Conservation (phyloP, 1,284 basidiomycete genomes). For the Apiotrichum domesticum region DNA sequence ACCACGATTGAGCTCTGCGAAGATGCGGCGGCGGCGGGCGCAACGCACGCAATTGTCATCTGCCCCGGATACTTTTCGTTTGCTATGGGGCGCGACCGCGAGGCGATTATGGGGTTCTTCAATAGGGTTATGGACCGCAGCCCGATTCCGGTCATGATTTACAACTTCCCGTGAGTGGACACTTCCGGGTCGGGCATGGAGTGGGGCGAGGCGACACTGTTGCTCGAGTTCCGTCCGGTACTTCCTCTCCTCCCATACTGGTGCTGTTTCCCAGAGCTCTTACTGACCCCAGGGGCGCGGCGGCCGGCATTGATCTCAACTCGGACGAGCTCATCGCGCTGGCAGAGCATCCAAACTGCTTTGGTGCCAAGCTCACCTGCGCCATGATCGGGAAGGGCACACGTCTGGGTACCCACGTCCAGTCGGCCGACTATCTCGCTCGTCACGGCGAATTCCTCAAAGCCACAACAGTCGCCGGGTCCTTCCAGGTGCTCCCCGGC, state of each 20-base stretch:
- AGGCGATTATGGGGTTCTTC: conserved; percentile 49
- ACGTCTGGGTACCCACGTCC: conserved; percentile 57
- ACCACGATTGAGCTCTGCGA: conserved; percentile 73
- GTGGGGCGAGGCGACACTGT: too few species aligned
- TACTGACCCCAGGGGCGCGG: conserved; percentile 45
- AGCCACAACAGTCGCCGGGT: conserved; percentile 26
- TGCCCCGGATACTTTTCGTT: conserved; percentile 50
- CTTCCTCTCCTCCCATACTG: too few species aligned
- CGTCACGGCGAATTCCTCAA: conserved; percentile 26
- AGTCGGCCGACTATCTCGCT: conserved; percentile 35
- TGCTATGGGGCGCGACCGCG: conserved; percentile 47
- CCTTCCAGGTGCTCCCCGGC: conserved; percentile 45
- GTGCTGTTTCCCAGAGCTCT: too few species aligned
- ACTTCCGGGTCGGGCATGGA: too few species aligned
- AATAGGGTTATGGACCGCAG: conserved; percentile 69
- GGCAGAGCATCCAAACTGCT: conserved; percentile 75
- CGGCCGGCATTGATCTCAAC: conserved; percentile 78
- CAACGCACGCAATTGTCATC: conserved; percentile 56
- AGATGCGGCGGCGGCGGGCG: conserved; percentile 74
- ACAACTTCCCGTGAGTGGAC: conserved; percentile 71
- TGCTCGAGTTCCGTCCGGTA: too few species aligned
- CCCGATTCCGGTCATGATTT: conserved; percentile 79
- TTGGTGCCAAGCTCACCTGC: conserved; percentile 81
- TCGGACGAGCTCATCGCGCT: conserved; percentile 70
- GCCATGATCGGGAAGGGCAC: conserved; percentile 77